A percentile compares a stretch with the other conserved stretches of the same genome.
Conservation (phyloP, 352 stramenopile species). For the Phytophthora uliginosa region DNA sequence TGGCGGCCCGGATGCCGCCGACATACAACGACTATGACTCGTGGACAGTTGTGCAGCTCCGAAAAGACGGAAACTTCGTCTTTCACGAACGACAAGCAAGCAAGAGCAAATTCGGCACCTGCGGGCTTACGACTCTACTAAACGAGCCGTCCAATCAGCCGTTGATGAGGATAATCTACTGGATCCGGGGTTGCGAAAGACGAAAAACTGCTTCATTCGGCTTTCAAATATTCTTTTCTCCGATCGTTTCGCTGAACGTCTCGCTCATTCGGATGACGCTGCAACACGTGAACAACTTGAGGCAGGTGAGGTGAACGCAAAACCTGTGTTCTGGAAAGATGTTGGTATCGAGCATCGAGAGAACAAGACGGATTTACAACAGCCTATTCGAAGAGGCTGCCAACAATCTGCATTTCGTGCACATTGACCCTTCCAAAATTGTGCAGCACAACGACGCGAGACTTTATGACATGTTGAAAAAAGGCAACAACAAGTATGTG, state of each 20-base stretch:
- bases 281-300: neutral
- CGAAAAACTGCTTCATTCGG: neutral
- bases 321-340: neutral
- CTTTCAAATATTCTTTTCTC: conserved; percentile 2
- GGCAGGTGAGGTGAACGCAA: neutral
- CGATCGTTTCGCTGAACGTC: neutral
- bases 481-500: neutral
- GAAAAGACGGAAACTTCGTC: neutral
- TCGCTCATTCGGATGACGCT: neutral
- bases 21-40: conserved; percentile 3
- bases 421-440: neutral
- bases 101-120: neutral
- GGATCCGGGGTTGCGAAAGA: neutral
- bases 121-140: neutral
- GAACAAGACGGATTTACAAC: neutral
- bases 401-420: neutral
- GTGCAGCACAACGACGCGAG: conserved; percentile 1
- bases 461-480: neutral
- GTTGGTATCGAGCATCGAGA: neutral
- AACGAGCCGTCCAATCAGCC: neutral
- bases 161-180: neutral
- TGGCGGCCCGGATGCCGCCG: neutral
- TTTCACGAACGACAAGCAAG: neutral
- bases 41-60: neutral
- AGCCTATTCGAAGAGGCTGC: neutral